Percentiles rank a stretch among this genome's conserved stretches.
phyloP scores from a whole-genome alignment of 2,329 filamentous ascomycete genomes.

The Curvularia lunata region DNA sequence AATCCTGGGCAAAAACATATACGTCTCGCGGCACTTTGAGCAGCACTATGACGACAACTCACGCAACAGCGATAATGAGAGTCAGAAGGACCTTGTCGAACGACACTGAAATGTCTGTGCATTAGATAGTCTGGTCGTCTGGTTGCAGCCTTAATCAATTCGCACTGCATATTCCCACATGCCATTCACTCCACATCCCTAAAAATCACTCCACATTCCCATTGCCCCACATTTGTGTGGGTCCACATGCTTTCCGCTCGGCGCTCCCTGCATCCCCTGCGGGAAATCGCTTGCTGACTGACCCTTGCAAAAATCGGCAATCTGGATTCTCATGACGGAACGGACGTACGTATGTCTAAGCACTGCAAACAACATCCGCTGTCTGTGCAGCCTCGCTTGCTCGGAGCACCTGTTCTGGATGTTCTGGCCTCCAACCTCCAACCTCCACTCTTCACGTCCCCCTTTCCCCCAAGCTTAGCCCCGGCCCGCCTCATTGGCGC shows the following conservation, averaged over 20 bases:
- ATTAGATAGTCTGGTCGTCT: neutral
- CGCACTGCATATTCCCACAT: neutral
- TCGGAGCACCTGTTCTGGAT: neutral
- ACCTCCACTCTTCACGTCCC: no score
- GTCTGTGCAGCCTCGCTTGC: neutral
- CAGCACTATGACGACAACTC: conserved; percentile 8
- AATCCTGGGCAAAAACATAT: conserved; percentile 13
- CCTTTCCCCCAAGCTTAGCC: neutral
- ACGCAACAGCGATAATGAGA: conserved; percentile 9
- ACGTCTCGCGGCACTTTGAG: conserved; percentile 9
- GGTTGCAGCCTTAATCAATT: neutral
- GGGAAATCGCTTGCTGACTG: neutral
- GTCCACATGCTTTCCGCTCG: neutral
- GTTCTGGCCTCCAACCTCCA: neutral
- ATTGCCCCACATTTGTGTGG: neutral
- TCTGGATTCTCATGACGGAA: neutral
- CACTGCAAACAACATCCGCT: neutral
- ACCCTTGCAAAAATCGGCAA: neutral
- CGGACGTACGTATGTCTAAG: neutral
- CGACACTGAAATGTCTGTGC: neutral
- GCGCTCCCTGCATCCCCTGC: no score
- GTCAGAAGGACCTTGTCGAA: conserved; percentile 10
- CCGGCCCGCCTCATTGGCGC: neutral
- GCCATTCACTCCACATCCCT: neutral
- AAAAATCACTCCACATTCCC: neutral